Evolutionary conservation across 1,284 basidiomycete species (phyloP).

Genomic region (Mycena citricolor): DNA sequence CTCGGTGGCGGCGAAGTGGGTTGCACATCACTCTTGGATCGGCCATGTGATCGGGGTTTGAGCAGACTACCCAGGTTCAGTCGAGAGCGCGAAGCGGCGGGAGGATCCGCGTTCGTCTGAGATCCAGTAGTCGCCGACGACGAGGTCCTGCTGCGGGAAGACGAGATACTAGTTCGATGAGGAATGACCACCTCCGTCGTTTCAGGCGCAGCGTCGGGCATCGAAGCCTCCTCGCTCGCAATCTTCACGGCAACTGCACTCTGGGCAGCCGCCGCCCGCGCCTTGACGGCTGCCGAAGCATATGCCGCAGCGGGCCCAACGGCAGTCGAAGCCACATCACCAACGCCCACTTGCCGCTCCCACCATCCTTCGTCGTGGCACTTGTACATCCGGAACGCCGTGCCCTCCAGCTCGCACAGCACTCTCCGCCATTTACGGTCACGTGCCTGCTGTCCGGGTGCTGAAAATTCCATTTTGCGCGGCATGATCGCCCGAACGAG

Average conservation of each 20-base stretch:
- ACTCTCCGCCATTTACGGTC: slow-evolving; percentile 91
- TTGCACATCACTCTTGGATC: slow-evolving; percentile 39
- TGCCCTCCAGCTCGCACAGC: slow-evolving; percentile 92
- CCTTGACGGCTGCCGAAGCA: slow-evolving; percentile 27
- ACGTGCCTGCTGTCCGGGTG: slow-evolving; percentile 82
- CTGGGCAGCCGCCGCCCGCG: slow-evolving; percentile 22
- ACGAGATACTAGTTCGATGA: slow-evolving; percentile 17
- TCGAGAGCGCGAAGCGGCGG: slow-evolving; percentile 18
- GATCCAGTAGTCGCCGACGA: slow-evolving; percentile 3
- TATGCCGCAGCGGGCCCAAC: slow-evolving; percentile 26
- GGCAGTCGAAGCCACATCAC: slow-evolving; percentile 46
- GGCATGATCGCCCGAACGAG: slow-evolving; percentile 86
- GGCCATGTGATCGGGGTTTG: slow-evolving; percentile 28
- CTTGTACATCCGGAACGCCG: slow-evolving; percentile 83
- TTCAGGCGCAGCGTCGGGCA: slow-evolving; percentile 9
- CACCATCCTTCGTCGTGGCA: slow-evolving; percentile 68
- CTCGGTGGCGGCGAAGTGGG: slow-evolving; percentile 28
- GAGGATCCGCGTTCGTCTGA: background rate
- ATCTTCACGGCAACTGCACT: slow-evolving; percentile 10
- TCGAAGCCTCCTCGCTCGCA: slow-evolving; percentile 11
- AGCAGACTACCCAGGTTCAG: slow-evolving; percentile 22
- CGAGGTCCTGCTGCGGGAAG: slow-evolving; percentile 13
- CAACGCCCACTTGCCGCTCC: slow-evolving; percentile 71
- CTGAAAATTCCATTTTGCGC: slow-evolving; percentile 92
- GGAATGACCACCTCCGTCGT: slow-evolving; percentile 22